Percentiles rank a stretch among this genome's conserved stretches.
These are phyloP conservation scores for Xylaria nigripes DNA, from an alignment of 495 filamentous ascomycete species.

Conservation along the genomic window DNA sequence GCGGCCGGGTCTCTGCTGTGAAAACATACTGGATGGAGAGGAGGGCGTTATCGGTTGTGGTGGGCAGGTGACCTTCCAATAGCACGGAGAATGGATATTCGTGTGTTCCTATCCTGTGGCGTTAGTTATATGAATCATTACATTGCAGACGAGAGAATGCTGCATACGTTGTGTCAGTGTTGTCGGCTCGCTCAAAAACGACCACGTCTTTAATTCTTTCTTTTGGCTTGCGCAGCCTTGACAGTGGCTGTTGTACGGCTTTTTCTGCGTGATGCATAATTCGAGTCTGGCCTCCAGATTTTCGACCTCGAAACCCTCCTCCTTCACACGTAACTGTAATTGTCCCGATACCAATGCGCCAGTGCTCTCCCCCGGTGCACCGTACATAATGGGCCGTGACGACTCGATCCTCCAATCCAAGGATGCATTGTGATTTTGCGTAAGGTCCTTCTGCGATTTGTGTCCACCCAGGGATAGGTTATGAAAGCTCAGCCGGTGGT, in stretches of 20 bases:
- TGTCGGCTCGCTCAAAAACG: slow-evolving; percentile 61
- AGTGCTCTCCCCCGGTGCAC: slow-evolving; percentile 61
- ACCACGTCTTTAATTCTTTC: slow-evolving; percentile 70
- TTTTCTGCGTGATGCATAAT: slow-evolving; percentile 61
- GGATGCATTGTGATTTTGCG: slow-evolving; percentile 39
- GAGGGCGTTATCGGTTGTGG: slow-evolving; percentile 65
- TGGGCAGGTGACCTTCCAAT: slow-evolving; percentile 78
- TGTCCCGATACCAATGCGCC: slow-evolving; percentile 86
- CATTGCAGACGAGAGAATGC: not conserved
- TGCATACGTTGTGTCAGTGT: slow-evolving; percentile 50
- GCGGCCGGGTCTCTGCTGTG: slow-evolving; percentile 54
- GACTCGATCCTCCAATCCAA: slow-evolving; percentile 79
- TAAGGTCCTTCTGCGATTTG: slow-evolving; percentile 37
- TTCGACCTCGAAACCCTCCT: slow-evolving; percentile 56
- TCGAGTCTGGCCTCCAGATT: slow-evolving; percentile 61
- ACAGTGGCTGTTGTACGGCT: slow-evolving; percentile 71
- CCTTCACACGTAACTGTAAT: slow-evolving; percentile 60
- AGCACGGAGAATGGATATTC: slow-evolving; percentile 88
- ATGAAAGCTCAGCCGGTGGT: slow-evolving; percentile 42
- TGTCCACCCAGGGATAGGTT: slow-evolving; percentile 36
- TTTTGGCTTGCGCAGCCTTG: slow-evolving; percentile 59
- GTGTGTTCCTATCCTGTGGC: slow-evolving; percentile 45
- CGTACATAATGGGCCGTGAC: slow-evolving; percentile 80
- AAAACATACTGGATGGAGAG: slow-evolving; percentile 73
- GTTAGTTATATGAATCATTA: slow-evolving; percentile 13